Base-by-base conservation (phyloP, 2,329 filamentous ascomycete species). In the Trichoderma sp. region DNA sequence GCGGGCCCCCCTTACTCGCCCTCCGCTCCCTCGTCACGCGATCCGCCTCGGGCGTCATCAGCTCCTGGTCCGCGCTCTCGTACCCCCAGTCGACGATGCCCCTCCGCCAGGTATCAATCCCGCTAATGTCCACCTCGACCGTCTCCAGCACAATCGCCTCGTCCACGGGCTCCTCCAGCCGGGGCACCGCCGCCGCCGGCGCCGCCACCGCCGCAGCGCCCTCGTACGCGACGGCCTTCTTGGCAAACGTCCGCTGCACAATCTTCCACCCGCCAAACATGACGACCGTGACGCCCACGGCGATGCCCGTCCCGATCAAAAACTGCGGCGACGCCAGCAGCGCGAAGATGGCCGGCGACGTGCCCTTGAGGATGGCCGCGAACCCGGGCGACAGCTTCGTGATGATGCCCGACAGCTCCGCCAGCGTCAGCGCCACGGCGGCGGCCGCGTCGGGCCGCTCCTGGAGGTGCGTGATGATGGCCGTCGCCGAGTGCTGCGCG, bases 221-320 rank as follows among this genome's bases (percentile, higher is more conserved):
- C 52, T 74, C 72, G 2, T 72, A 66, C 1, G 74, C 71, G 1
- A 71, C 71, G 71, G 7, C 72, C 63, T 5, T 73, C 71, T 2
- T 70, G 69, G 44, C 62, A 30, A 52, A n/a, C 62, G 76, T 91
- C 71, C 88, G 89, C 82, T 97, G 96, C 78, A 99, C 88, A 75
- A 99, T 97, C 79, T 97, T 98, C 85, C 92, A 98, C 5, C 95
- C 94, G 62, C 95, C 95, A 67, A 99, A 92, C 75, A 95, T 93
- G 72, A 99, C 92, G 9, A 98, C 88, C 0, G 95, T 98, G n/a
- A 97, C 89, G 15, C 95, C 95, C 0, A 97, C 88, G 0, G 91
- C 92, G 15, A 97, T 88, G 50, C 93, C 91, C 0, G 91, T 92
- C 4, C 93, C 93, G 71, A 99, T 97, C 68, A 97, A 85, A 74